Percentiles rank a stretch among this genome's conserved stretches.
phyloP scores from a whole-genome alignment of 495 filamentous ascomycete genomes.

The Jackrogersella multiformis region DNA sequence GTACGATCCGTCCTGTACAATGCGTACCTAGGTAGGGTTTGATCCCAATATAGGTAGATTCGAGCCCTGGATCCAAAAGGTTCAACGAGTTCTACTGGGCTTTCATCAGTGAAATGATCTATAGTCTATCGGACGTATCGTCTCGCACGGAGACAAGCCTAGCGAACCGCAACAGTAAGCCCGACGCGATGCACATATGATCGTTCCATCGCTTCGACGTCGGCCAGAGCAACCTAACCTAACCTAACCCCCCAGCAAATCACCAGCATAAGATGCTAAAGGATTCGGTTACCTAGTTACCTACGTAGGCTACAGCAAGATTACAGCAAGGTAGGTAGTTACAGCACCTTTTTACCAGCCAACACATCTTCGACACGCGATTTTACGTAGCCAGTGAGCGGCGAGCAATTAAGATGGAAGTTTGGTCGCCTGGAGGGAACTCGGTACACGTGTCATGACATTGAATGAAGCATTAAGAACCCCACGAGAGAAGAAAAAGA shows the following conservation, averaged over 20 bases:
- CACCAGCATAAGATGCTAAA: slow-evolving; percentile 12
- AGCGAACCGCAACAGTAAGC: background rate
- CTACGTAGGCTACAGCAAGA: too few species aligned
- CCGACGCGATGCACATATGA: slow-evolving; percentile 13
- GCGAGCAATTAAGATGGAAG: background rate
- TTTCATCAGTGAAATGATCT: too few species aligned
- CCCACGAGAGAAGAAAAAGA: too few species aligned
- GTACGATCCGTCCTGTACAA: background rate
- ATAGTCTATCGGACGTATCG: background rate
- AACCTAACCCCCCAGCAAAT: slow-evolving; percentile 1
- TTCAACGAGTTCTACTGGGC: background rate
- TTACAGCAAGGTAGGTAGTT: background rate
- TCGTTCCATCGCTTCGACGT: slow-evolving; percentile 15
- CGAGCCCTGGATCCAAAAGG: too few species aligned
- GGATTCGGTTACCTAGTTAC: slow-evolving; percentile 14
- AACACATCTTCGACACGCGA: slow-evolving; percentile 9
- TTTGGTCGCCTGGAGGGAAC: background rate
- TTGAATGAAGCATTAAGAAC: slow-evolving; percentile 2
- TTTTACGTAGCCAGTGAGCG: background rate
- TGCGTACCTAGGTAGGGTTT: background rate
- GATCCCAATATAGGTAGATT: background rate
- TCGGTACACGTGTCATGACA: slow-evolving; percentile 24
- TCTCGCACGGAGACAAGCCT: background rate
- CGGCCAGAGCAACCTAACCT: background rate
- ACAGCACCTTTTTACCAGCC: background rate